Evolutionary conservation across 2,329 filamentous ascomycete species (phyloP).

Genomic region (Aplosporella prunicola): DNA sequence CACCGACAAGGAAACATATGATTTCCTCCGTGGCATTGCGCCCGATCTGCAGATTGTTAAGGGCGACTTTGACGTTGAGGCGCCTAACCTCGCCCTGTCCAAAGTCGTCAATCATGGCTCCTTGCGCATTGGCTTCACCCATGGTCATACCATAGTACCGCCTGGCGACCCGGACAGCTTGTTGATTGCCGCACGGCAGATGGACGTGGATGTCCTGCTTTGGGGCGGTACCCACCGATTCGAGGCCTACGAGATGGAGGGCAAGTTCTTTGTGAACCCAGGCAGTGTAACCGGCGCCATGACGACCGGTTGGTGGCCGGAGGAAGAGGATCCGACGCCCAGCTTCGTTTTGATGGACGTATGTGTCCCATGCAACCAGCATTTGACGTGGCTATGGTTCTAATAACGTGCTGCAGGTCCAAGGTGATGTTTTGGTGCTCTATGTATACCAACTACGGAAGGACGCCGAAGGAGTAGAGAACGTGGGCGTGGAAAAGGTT

Average conservation of each 20-base stretch:
- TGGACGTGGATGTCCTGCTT: conserved; percentile 60
- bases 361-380: conserved; percentile 35
- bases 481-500: conserved; percentile 47
- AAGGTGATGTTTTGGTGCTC: conserved; percentile 89
- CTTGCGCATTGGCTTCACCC: conserved; percentile 60
- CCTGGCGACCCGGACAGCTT: conserved; percentile 56
- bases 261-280: conserved; percentile 62
- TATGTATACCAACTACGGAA: conserved; percentile 69
- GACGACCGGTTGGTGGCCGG: conserved; percentile 49
- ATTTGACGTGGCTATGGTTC: conserved; percentile 1
- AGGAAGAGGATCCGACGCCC: conserved; percentile 60
- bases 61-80: conserved; percentile 60
- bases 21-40: conserved; percentile 46
- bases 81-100: conserved; percentile 53
- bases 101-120: conserved; percentile 63
- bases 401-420: conserved; percentile 52
- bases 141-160: conserved; percentile 63
- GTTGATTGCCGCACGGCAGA: conserved; percentile 58
- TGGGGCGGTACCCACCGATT: conserved; percentile 64
- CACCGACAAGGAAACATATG: conserved; percentile 47
- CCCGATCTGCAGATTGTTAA: conserved; percentile 61
- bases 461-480: conserved; percentile 43
- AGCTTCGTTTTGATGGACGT: conserved; percentile 99
- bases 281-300: conserved; percentile 59
- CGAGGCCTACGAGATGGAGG: conserved; percentile 63